A percentile compares a stretch with the other conserved stretches of the same genome.
These are phyloP conservation scores for Pleurotus djamor DNA, from an alignment of 768 basidiomycete genomes.

Conservation along the genomic window DNA sequence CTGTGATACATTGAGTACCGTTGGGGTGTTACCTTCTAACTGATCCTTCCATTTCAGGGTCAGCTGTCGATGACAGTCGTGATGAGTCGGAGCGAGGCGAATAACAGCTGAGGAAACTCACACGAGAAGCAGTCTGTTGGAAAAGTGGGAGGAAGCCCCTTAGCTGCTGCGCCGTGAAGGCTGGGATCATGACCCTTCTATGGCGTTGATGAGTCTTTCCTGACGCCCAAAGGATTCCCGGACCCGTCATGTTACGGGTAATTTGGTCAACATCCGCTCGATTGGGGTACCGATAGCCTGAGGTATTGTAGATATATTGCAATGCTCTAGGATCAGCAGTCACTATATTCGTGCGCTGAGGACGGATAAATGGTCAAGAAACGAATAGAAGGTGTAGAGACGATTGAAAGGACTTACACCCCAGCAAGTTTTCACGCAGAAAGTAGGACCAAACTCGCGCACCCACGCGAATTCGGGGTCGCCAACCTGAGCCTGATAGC, in stretches of 20 bases:
- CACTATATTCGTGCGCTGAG: conserved; percentile 24
- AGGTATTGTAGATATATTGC: conserved; percentile 26
- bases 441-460: conserved; percentile 21
- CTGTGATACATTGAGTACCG: conserved; percentile 21
- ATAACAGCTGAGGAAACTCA: conserved; percentile 1
- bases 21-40: conserved; percentile 8
- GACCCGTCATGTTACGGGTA: conserved; percentile 18
- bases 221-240: conserved; percentile 20
- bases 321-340: conserved; percentile 28
- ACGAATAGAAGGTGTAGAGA: too few relatives aligned
- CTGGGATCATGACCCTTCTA: conserved; percentile 25
- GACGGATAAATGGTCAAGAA: background rate
- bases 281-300: conserved; percentile 26
- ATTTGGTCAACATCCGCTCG: conserved; percentile 14
- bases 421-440: conserved; percentile 10
- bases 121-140: conserved; percentile 20
- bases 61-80: conserved; percentile 8
- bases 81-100: background rate
- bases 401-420: background rate
- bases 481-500: conserved; percentile 20
- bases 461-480: conserved; percentile 24
- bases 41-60: conserved; percentile 24
- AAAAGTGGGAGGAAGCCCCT: conserved; percentile 23
- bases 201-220: conserved; percentile 23
- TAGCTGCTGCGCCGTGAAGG: conserved; percentile 15